A percentile compares a stretch with the other conserved stretches of the same genome.
Evolutionary conservation across 1,284 basidiomycete genomes (phyloP).

Genomic region (Ceratobasidium sp.): DNA sequence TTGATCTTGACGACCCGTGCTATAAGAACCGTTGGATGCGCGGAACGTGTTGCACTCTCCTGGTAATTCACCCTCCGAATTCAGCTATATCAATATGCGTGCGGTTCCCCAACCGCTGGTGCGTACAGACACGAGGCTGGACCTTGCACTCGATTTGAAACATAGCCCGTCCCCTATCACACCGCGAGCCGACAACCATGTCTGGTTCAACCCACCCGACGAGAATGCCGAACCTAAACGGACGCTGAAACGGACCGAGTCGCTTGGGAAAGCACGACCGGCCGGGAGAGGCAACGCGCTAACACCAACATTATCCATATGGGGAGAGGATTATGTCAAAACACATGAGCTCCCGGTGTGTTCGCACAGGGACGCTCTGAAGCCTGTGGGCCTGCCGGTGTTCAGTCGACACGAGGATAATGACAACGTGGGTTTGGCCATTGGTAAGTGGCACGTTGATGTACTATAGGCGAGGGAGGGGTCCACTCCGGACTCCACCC

Average conservation of each 20-base stretch:
- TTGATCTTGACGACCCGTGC: conserved; percentile 4
- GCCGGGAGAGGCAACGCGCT: neutral
- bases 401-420: conserved; percentile 33
- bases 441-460: conserved; percentile 45
- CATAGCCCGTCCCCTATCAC: conserved; percentile 22
- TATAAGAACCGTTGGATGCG: conserved; percentile 19
- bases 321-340: neutral
- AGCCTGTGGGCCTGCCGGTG: conserved; percentile 16
- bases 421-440: conserved; percentile 39
- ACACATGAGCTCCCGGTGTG: neutral
- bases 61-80: conserved; percentile 13
- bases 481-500: conserved; percentile 23
- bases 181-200: conserved; percentile 19
- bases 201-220: neutral
- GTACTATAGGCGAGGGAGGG: conserved; percentile 29
- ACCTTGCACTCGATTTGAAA: conserved; percentile 39
- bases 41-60: conserved; percentile 4
- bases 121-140: conserved; percentile 41
- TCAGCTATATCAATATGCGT: conserved; percentile 22
- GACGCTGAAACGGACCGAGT: conserved; percentile 34
- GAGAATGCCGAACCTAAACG: conserved; percentile 12
- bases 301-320: conserved; percentile 15
- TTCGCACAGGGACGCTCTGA: conserved; percentile 3
- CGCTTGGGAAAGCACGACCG: conserved; percentile 23
- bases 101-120: conserved; percentile 24